phyloP scores from a whole-genome alignment of 208 protist genomes.

The Trypanosoma melophagium region DNA sequence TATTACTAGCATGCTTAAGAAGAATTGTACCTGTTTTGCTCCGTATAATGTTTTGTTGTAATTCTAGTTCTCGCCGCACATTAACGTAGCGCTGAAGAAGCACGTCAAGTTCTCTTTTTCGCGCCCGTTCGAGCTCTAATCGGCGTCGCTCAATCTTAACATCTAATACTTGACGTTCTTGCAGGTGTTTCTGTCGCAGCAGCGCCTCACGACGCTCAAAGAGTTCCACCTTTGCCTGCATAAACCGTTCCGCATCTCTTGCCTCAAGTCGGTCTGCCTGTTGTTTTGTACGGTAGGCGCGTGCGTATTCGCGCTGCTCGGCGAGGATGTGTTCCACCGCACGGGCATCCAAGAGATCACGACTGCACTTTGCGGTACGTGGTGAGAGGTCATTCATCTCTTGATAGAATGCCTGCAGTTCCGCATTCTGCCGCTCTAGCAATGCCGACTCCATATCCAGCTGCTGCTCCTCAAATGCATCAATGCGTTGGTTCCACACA shows the following conservation, averaged over 20 bases:
- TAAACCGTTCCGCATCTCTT: conserved; percentile 69
- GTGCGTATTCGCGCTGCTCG: conserved; percentile 83
- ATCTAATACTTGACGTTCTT: conserved; percentile 80
- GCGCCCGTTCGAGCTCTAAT: conserved; percentile 67
- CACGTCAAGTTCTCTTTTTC: conserved; percentile 86
- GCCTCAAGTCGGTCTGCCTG: conserved; percentile 76
- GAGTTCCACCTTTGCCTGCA: conserved; percentile 45
- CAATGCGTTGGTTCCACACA: conserved; percentile 86
- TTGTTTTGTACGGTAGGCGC: conserved; percentile 76
- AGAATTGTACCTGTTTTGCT: conserved; percentile 83
- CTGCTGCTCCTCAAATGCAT: conserved; percentile 84
- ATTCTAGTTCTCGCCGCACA: conserved; percentile 76
- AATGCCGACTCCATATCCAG: conserved; percentile 76
- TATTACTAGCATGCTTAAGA: conserved; percentile 87
- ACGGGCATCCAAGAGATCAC: conserved; percentile 75
- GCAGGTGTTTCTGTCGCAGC: conserved; percentile 70
- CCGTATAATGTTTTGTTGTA: conserved; percentile 87
- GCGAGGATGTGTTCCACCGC: conserved; percentile 85
- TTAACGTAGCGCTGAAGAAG: conserved; percentile 90
- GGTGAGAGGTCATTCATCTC: conserved; percentile 67
- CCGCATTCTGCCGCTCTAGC: conserved; percentile 88
- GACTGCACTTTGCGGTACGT: conserved; percentile 60
- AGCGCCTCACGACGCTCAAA: conserved; percentile 68
- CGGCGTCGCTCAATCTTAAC: conserved; percentile 72
- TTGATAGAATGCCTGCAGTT: conserved; percentile 74